Evolutionary conservation across 805 yeast genomes (phyloP), one percentile per base, ranked within the genome.

Genomic region (Sungouiella thailandica): DNA sequence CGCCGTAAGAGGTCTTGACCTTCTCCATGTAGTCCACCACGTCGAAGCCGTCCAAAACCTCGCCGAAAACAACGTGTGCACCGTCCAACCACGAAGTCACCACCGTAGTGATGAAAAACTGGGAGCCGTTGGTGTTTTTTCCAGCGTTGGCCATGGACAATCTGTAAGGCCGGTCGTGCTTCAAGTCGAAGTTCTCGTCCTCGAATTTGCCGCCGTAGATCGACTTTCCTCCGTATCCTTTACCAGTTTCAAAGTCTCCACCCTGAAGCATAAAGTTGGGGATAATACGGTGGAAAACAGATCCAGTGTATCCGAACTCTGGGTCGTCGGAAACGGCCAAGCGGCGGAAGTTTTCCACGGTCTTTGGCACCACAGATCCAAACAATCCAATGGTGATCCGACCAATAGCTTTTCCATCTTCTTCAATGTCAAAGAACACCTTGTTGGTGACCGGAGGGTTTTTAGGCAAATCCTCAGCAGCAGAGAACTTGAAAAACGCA

Each of bases 21-120:
- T 60, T 59, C 64, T 88, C 96, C 53, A 93, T 78, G 60, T 75
- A 70, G 46, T 71, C 62, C 36, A 90, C 85, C 32, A 87, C 76
- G 45, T 90, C 96, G 68, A 78, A 71, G 31, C 97, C 97, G 37
- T 82, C 88, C 12, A 87, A 38, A 36, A 93, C 96, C 65, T 87
- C 86, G 46, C 98, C 98, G 53, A 93, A 93, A 26, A 93, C 98
- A 55, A 93, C 98, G 62, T 93, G 98, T 50, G 70, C 78, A 45
- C 94, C 93, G 55, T 93, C 87, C 55, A 93, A 76, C 97, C 98
- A 93, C 31, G 81, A 67, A 36, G 96, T 86, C 23, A 76, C 73
- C 15, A 83, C 96, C 17, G 97, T 89, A 53, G 96, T 88, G 66
- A 93, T 83, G 74, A 89, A 89, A 59, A 89, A 89, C 65, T 88